Evolutionary conservation across 208 protist genomes (phyloP).

Genomic region (Zelonia costaricensis): DNA sequence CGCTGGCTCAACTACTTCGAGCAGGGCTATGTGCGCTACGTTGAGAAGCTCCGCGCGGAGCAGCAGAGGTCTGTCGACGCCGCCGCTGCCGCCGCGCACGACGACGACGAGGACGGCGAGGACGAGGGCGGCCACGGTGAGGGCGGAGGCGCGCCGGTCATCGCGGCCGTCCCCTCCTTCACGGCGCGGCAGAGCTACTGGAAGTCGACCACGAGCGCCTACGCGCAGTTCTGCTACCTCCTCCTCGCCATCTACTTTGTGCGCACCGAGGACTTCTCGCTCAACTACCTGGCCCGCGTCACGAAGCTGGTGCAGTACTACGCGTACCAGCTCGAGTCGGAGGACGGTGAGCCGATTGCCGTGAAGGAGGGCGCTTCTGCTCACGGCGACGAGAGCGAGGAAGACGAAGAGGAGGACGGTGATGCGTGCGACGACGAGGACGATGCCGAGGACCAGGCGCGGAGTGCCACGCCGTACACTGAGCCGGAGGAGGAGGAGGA

Average conservation of each 20-base stretch:
- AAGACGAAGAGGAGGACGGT: constrained; percentile 10
- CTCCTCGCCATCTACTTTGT: constrained; percentile 46
- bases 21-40: constrained; percentile 27
- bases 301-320: constrained; percentile 47
- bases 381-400: constrained; percentile 2
- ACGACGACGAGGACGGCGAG: neutral
- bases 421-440: constrained; percentile 4
- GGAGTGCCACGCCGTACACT: too few relatives aligned
- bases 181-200: constrained; percentile 20
- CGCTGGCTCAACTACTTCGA: constrained; percentile 31
- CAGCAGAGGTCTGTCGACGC: neutral
- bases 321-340: constrained; percentile 21
- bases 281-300: constrained; percentile 51
- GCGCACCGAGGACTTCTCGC: constrained; percentile 35
- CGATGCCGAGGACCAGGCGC: too few relatives aligned
- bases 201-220: constrained; percentile 29
- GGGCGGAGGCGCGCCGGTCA: neutral
- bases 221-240: constrained; percentile 41
- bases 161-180: constrained; percentile 16
- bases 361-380: constrained; percentile 8
- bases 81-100: neutral
- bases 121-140: neutral
- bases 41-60: constrained; percentile 14
- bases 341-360: constrained; percentile 21
- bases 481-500: neutral